Evolutionary conservation across 2,329 filamentous ascomycete species (phyloP).

Genomic region (Trichoderma arundinaceum): DNA sequence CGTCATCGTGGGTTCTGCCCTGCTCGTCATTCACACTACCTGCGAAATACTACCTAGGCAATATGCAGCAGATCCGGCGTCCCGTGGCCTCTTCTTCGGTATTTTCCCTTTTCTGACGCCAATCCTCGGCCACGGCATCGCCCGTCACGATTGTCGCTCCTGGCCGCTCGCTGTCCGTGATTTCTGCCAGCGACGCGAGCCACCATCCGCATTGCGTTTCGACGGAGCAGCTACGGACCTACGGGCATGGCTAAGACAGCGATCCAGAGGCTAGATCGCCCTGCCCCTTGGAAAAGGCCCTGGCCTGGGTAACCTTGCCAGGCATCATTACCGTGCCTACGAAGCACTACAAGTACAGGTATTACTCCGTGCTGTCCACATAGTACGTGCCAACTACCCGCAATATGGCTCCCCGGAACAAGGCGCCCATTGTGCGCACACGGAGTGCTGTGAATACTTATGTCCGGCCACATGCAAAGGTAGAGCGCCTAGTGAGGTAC

Average conservation of each 20-base stretch:
- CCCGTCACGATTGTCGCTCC: background rate
- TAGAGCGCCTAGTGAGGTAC: conserved; percentile 18
- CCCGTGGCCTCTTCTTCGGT: conserved; percentile 7
- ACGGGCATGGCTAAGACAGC: conserved; percentile 16
- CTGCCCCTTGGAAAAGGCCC: conserved; percentile 5
- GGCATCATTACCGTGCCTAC: background rate
- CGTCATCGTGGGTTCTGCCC: conserved; percentile 19
- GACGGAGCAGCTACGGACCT: background rate
- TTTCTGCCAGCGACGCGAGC: conserved; percentile 2
- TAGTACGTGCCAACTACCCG: background rate
- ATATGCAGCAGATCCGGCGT: conserved; percentile 16
- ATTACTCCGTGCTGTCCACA: too few relatives aligned
- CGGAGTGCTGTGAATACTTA: conserved; percentile 6
- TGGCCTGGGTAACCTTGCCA: background rate
- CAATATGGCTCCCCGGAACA: conserved; percentile 14
- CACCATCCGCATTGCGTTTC: background rate
- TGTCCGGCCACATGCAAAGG: conserved; percentile 21
- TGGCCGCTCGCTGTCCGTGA: background rate
- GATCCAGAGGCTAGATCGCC: conserved; percentile 29
- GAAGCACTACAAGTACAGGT: too few relatives aligned
- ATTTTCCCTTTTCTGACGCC: background rate
- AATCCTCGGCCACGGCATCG: background rate
- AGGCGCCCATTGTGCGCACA: background rate
- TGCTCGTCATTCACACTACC: background rate
- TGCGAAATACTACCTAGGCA: background rate